These are phyloP conservation scores for Candida sp. DNA, from an alignment of 1,139 yeast genomes.

Conservation along the genomic window DNA sequence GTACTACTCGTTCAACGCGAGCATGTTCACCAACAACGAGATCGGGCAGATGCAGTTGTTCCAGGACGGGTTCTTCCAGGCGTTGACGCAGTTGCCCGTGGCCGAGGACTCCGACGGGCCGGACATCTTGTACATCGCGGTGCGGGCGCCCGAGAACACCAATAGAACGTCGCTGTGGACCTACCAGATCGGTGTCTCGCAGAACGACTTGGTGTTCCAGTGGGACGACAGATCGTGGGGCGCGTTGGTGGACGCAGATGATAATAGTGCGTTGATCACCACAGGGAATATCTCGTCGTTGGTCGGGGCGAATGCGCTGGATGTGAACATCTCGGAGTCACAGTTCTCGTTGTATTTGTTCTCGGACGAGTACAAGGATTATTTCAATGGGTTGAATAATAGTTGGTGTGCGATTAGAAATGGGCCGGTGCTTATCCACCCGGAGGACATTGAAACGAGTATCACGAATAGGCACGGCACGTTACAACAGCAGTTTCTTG, in stretches of 20 bases:
- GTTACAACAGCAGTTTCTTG: constrained; percentile 62
- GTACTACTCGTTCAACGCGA: constrained; percentile 53
- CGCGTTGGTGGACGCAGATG: constrained; percentile 73
- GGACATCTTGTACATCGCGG: constrained; percentile 49
- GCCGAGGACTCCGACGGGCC: constrained; percentile 2
- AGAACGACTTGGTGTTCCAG: constrained; percentile 65
- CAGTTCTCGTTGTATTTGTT: constrained; percentile 52
- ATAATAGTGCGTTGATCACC: constrained; percentile 67
- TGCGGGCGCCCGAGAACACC: constrained; percentile 48
- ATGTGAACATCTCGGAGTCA: constrained; percentile 33
- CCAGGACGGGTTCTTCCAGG: constrained; percentile 58
- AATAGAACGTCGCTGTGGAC: constrained; percentile 49
- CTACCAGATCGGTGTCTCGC: constrained; percentile 75
- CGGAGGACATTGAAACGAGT: constrained; percentile 31
- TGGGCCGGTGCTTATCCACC: constrained; percentile 42
- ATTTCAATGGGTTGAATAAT: constrained; percentile 47
- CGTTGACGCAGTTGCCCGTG: constrained; percentile 41
- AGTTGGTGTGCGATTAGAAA: constrained; percentile 78
- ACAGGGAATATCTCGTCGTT: constrained; percentile 58
- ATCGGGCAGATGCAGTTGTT: constrained; percentile 36
- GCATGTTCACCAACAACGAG: constrained; percentile 36
- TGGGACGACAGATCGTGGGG: constrained; percentile 71
- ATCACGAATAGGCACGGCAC: constrained; percentile 54
- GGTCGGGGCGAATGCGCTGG: constrained; percentile 18
- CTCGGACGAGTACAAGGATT: constrained; percentile 39